phyloP scores from a whole-genome alignment of 331 rosid genomes.

The Pyrus hybrid region DNA sequence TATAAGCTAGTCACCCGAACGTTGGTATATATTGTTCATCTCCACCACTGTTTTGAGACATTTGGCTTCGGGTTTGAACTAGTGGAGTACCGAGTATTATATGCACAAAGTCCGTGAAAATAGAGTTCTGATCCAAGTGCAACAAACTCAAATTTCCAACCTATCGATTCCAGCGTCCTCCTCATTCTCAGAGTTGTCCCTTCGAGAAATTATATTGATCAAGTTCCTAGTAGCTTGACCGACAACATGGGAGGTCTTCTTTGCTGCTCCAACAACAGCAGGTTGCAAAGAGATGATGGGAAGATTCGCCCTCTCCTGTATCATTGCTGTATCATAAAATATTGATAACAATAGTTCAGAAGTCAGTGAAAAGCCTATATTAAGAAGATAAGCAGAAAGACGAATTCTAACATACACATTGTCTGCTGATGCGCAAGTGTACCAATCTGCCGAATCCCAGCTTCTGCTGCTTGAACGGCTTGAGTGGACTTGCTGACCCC shows the following conservation, averaged over 20 bases:
- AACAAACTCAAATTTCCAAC: conserved; percentile 32
- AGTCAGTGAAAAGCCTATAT: background rate
- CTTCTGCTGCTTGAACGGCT: conserved; percentile 88
- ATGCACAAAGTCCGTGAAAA: background rate
- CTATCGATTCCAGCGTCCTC: conserved; percentile 40
- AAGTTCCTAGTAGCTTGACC: conserved; percentile 72
- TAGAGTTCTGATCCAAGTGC: background rate
- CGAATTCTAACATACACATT: conserved; percentile 41
- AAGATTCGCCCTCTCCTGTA: conserved; percentile 83
- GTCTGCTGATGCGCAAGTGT: conserved; percentile 76
- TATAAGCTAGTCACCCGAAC: background rate
- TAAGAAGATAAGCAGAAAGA: background rate
- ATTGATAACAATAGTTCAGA: background rate
- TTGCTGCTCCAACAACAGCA: conserved; percentile 85
- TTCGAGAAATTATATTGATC: conserved; percentile 56
- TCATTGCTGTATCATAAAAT: conserved; percentile 60
- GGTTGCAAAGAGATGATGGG: conserved; percentile 80
- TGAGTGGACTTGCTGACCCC: conserved; percentile 85
- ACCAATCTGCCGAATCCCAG: conserved; percentile 79
- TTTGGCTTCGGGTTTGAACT: background rate
- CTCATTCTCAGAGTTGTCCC: conserved; percentile 39
- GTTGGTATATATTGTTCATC: background rate
- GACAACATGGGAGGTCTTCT: conserved; percentile 79
- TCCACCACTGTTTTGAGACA: background rate
- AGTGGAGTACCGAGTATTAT: background rate